Base-by-base conservation (phyloP, 2,329 filamentous ascomycete genomes). In the Piedraia hortae region DNA sequence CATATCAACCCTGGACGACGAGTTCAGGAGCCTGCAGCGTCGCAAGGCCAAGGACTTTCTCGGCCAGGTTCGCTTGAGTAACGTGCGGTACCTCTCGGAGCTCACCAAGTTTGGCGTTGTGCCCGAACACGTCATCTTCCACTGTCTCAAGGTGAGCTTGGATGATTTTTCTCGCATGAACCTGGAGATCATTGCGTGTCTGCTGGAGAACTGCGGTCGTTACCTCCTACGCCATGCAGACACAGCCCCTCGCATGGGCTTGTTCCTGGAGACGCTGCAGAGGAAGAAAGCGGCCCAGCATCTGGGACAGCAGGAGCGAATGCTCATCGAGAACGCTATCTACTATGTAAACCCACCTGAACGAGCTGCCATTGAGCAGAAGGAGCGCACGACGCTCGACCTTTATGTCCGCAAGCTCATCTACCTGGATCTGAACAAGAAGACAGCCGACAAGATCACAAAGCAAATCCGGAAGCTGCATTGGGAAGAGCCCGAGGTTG, bases 131-230 rank as follows among this genome's bases (percentile, higher is more conserved):
- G 82, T 97, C 31, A 88, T 97, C 24, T 97, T 97, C 41, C 85
- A 97, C 41, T 97, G 85, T 41, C 63, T 97, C 35, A 97, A 91
- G 45, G 82, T 97, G 43, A 88, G 82, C 34, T 51, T 97, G 13
- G 85, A 97, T 37, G 85, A 97, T 39, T 97, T 97, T 40, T 91
- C 85, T 2, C 64, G 82, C 28, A 91, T 91, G 73, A 97, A 97
- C 39, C 91, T 97, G 31, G 88, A 97, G 44, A 91, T 97, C 35
- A 82, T 97, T 31, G 88, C 80, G 38, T 89, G 88, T 38, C 55
- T 97, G 13, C 57, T 97, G 11, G 85, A 97, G 44, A 93, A 93
- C 31, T 97, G 88, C 39, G 85, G 85, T 19, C 66, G 85, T 10
- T 97, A 91, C 45, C 54, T 97, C 11, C 58, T 97, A 26, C 74